These are phyloP conservation scores for Amanita phalloides DNA, from an alignment of 768 basidiomycete genomes.

Conservation along the genomic window DNA sequence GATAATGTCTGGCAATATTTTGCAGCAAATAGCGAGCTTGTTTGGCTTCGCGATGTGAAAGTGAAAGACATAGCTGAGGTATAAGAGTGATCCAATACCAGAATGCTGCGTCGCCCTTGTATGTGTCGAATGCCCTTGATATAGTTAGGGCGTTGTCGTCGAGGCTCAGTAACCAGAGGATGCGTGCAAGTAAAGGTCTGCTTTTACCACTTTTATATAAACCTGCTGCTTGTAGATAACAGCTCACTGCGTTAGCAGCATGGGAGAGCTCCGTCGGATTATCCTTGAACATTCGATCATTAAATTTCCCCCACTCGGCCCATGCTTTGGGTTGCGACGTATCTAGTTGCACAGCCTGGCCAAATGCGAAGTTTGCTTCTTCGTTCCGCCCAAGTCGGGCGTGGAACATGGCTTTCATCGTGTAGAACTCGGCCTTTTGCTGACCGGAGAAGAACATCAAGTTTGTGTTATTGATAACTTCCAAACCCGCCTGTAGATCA, in stretches of 20 bases:
- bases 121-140: slow-evolving; percentile 81
- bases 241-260: slow-evolving; percentile 90
- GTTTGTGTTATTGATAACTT: slow-evolving; percentile 99
- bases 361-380: slow-evolving; percentile 87
- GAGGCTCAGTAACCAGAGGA: slow-evolving; percentile 93
- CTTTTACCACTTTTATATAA: slow-evolving; percentile 91
- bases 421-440: slow-evolving; percentile 98
- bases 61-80: slow-evolving; percentile 83
- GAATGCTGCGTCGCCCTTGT: slow-evolving; percentile 91
- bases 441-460: slow-evolving; percentile 90
- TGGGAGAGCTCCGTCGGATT: slow-evolving; percentile 58
- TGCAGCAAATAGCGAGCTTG: slow-evolving; percentile 85
- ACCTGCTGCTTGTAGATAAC: slow-evolving; percentile 95
- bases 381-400: slow-evolving; percentile 77
- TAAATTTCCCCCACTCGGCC: slow-evolving; percentile 97
- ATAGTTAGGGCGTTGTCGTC: slow-evolving; percentile 70
- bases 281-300: slow-evolving; percentile 90
- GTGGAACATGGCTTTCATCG: slow-evolving; percentile 97
- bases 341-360: slow-evolving; percentile 93
- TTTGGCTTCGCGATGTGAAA: slow-evolving; percentile 87
- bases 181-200: slow-evolving; percentile 80
- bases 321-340: slow-evolving; percentile 92
- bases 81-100: slow-evolving; percentile 99
- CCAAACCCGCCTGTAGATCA: slow-evolving; percentile 87
- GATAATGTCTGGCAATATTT: slow-evolving; percentile 83